Percentiles rank a stretch among this genome's conserved stretches.
Conservation (phyloP, 306 rosid species). For the Medicago arabica region DNA sequence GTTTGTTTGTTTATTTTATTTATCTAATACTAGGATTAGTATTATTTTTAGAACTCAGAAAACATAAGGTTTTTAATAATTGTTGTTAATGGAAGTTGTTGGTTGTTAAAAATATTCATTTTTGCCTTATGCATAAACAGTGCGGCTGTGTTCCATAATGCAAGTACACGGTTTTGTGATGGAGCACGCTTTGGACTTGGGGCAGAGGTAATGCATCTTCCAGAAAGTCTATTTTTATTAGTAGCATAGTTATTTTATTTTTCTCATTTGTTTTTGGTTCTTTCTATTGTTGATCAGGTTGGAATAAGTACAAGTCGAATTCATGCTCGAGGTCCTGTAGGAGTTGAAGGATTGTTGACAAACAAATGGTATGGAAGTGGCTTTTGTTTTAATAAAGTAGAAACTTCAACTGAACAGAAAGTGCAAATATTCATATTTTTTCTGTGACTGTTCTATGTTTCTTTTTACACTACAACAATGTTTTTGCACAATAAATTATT, state of each 20-base stretch:
- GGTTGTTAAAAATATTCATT: neutral
- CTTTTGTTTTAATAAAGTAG: neutral
- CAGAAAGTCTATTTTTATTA: neutral
- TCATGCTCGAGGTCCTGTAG: constrained; percentile 97
- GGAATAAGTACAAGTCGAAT: constrained; percentile 79
- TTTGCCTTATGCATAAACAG: constrained; percentile 46
- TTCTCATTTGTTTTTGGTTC: constrained; percentile 29
- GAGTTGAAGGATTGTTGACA: constrained; percentile 92
- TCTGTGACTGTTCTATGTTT: neutral
- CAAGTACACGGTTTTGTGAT: constrained; percentile 76
- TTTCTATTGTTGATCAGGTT: constrained; percentile 57
- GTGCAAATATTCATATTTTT: neutral
- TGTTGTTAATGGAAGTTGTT: neutral
- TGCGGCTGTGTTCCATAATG: constrained; percentile 88
- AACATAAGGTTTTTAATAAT: no score
- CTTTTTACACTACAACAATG: neutral
- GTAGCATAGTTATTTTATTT: constrained; percentile 5
- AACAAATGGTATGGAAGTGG: constrained; percentile 68
- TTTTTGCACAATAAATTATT: no score
- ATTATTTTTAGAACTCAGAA: neutral
- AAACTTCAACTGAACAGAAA: constrained; percentile 20
- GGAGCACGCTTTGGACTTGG: constrained; percentile 86
- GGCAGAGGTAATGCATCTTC: constrained; percentile 67
- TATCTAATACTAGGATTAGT: no score
- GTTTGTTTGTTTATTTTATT: no score